Base-by-base conservation (phyloP, 2,329 filamentous ascomycete genomes). In the Calcarisporium arbuscula region DNA sequence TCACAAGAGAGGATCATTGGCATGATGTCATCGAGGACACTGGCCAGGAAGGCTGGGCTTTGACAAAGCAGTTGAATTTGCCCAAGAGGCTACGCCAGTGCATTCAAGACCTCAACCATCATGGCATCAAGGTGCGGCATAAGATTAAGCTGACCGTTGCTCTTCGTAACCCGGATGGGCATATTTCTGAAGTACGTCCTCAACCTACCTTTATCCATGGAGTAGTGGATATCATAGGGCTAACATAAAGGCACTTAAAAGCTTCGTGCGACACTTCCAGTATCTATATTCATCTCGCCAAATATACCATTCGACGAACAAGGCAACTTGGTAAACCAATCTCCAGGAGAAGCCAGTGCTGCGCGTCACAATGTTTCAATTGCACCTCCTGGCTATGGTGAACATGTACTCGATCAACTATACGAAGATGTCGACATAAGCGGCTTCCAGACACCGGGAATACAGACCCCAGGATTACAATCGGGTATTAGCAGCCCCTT, bases 201-300 rank as follows among this genome's bases (percentile, higher is more conserved):
- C 21, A 31, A 14, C 21, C 10, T 27, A 30, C 15, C 30, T 15
- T 25, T 18, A 23, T 19, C 20, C 21, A 12, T 9, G 15, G 25
- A 14, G 17, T 8, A 30, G 19, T 12, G 5, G 18, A 30, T 17
- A 15, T 16, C 15, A n/a, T 2, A 9, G 29, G 19, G 6, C 8
- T 5, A 28, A 15, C n/a, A n/a, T n/a, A n/a, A n/a, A n/a, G n/a
- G n/a, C 10, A 9, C 22, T 19, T 16, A 11, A 27, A 45, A 85
- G 79, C 76, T 95, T 34, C 82, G 90, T 34, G 90, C 90, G 30
- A 92, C 88, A 27, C 76, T 96, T 20, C 89, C 92, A 2, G 76
- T 96, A 12, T 87, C 87, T 35, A 81, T 98, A 25, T 95, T 95
- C 62, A 95, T 96, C 46, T 98, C 92, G 5, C 90, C 92, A 1